Evolutionary conservation across 805 yeast species (phyloP), one percentile per base, ranked within the genome.

Genomic region (Schwanniomyces vanrijiae): DNA sequence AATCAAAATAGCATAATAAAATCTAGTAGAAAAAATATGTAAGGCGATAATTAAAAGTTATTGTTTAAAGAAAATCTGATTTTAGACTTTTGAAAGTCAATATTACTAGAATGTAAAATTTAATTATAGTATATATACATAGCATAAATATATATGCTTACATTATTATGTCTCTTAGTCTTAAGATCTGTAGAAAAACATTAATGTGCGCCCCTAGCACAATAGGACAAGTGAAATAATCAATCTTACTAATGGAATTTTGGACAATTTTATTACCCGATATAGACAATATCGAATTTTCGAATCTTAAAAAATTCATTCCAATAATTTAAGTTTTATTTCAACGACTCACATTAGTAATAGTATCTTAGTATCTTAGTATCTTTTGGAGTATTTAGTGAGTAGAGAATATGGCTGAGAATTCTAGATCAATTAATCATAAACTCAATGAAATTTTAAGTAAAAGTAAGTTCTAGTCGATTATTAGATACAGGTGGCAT

Each of bases 371-470:
- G 35, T 8, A 31, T 7, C 29, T 26, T 26, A 10, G n/a, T n/a
- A 25, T 10, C 13, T 25, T 5, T 25, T n/a, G 7, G 20, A 14
- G 20, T 31, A 14, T 6, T 9, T 8, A 31, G 19, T 6, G 19
- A 31, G n/a, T 18, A 14, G 8, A 8, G 19, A 31, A 18, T 7
- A 69, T 70, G 75, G 44, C 71, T 18, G 76, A 72, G 41, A 59
- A 73, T 4, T 71, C 77, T 8, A 57, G 78, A 51, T 62, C 71
- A 2, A 73, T 73, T 48, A 73, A 73, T 52, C 76, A 71, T 50
- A 69, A 67, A 53, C 69, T 73, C 51, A 73, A 72, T 52, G 77
- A 71, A 53, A 56, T 72, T 46, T 58, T 72, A 54, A 63, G 71
- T 51, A 73, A 70, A 47, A 59, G 65, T 64, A 55, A 43, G 68